Conservation (phyloP, 805 yeast species). For the Ogataea pini region DNA sequence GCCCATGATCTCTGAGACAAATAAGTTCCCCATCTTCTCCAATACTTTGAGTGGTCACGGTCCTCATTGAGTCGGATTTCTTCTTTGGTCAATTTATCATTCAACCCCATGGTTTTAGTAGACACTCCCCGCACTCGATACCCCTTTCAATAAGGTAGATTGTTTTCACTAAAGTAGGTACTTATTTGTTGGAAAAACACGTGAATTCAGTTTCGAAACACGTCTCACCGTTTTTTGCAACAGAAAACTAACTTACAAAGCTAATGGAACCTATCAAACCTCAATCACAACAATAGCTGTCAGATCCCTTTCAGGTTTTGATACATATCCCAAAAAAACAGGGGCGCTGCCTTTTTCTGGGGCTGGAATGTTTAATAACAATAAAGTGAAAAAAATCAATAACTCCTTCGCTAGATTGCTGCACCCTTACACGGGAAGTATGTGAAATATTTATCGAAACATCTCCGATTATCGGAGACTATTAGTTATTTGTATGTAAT, state of each 20-base stretch:
- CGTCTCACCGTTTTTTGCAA: too few relatives aligned
- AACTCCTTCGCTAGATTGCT: background rate
- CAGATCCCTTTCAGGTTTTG: background rate
- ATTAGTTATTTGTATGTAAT: background rate
- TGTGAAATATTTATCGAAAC: background rate
- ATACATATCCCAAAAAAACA: background rate
- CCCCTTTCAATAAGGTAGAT: too few relatives aligned
- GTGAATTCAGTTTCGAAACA: background rate
- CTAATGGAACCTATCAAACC: too few relatives aligned
- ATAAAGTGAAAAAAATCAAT: too few relatives aligned
- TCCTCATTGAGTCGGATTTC: constrained; percentile 46
- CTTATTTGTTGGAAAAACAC: too few relatives aligned
- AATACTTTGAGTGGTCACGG: constrained; percentile 48
- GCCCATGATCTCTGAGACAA: constrained; percentile 88
- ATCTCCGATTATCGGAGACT: background rate
- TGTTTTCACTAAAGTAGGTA: too few relatives aligned
- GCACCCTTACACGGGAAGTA: background rate
- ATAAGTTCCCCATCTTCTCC: constrained; percentile 92
- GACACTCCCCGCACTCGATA: background rate
- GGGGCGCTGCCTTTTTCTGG: background rate
- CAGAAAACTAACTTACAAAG: too few relatives aligned
- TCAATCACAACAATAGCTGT: too few relatives aligned
- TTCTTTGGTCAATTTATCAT: constrained; percentile 30
- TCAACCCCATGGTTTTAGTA: constrained; percentile 27
- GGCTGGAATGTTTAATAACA: background rate